Evolutionary conservation across 768 basidiomycete genomes (phyloP).

Genomic region (Heimioporus sp.): DNA sequence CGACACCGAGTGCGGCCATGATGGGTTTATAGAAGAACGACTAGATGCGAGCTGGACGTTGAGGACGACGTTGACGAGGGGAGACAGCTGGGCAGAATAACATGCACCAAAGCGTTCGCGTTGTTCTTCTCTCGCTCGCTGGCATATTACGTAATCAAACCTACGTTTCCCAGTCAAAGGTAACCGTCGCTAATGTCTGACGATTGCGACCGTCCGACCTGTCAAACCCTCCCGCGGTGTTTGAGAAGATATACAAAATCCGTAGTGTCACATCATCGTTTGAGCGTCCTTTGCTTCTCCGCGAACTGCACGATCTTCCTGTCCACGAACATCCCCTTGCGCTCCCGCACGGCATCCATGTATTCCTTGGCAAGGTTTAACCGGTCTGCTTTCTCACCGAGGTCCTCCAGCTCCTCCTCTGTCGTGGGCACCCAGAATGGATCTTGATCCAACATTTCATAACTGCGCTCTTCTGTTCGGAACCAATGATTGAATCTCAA

Average conservation of each 20-base stretch:
- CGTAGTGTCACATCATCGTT: constrained; percentile 39
- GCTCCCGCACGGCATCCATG: constrained; percentile 84
- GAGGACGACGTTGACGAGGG: constrained; percentile 9
- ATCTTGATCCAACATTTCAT: constrained; percentile 90
- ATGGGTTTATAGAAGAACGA: constrained; percentile 1
- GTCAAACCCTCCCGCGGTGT: not conserved
- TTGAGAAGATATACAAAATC: not conserved
- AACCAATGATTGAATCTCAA: not conserved
- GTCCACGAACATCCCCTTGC: constrained; percentile 96
- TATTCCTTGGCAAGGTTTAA: constrained; percentile 92
- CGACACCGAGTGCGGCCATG: constrained; percentile 27
- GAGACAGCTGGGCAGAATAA: constrained; percentile 12
- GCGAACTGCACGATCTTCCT: constrained; percentile 93
- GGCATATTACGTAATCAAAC: constrained; percentile 25
- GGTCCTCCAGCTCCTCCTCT: constrained; percentile 93
- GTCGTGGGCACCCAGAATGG: constrained; percentile 99
- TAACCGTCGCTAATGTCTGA: constrained; percentile 12
- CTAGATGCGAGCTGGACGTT: constrained; percentile 3
- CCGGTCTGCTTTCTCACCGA: constrained; percentile 94
- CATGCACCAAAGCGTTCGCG: constrained; percentile 13
- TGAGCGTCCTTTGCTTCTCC: constrained; percentile 93
- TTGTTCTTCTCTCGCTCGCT: constrained; percentile 8
- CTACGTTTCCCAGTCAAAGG: not conserved
- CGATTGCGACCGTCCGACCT: not conserved
- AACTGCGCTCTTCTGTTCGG: constrained; percentile 46